Conservation (phyloP, 495 filamentous ascomycete genomes). For the Hypoxylon cercidicola region DNA sequence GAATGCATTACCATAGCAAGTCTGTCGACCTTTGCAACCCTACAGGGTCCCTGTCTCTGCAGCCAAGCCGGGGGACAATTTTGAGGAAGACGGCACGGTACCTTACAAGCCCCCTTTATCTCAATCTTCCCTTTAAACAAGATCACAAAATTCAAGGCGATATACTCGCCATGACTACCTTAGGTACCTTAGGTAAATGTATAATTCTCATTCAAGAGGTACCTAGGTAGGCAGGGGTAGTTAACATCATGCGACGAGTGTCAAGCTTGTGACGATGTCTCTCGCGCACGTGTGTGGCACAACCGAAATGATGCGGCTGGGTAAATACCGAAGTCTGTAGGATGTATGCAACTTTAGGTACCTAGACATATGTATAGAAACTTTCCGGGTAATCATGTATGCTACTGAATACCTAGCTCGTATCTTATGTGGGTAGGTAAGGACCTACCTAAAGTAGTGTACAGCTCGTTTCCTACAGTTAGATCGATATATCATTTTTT, state of each 20-base stretch:
- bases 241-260: no score
- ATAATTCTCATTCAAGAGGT: no score
- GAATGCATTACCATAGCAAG: not conserved
- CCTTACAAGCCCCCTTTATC: not conserved
- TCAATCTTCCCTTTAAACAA: not conserved
- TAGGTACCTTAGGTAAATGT: no score
- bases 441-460: no score
- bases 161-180: not conserved
- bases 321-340: slow-evolving; percentile 9
- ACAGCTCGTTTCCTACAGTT: slow-evolving; percentile 11
- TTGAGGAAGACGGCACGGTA: not conserved
- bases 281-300: no score
- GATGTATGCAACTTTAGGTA: not conserved
- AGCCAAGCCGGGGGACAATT: slow-evolving; percentile 2
- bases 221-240: no score
- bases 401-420: not conserved
- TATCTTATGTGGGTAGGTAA: no score
- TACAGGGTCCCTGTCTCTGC: not conserved
- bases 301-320: slow-evolving; percentile 1
- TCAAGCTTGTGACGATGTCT: no score
- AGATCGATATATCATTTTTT: not conserved
- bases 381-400: not conserved
- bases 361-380: no score
- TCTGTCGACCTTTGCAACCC: slow-evolving; percentile 6
- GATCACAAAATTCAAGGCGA: not conserved